Percentiles rank a stretch among this genome's conserved stretches.
phyloP scores from a whole-genome alignment of 768 basidiomycete genomes.

The Guyanaporus albipodus region DNA sequence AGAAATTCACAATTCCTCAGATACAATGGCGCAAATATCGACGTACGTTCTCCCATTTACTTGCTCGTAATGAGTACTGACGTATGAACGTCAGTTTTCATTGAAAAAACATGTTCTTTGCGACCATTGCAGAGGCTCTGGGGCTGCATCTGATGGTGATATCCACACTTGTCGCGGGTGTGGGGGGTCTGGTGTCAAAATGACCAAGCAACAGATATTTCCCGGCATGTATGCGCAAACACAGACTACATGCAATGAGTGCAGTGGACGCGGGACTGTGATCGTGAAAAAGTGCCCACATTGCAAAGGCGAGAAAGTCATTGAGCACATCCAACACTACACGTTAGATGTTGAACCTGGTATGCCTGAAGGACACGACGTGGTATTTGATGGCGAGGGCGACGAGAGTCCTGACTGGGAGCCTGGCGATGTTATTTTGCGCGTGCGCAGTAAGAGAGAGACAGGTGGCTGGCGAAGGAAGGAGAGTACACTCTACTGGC shows the following conservation, averaged over 20 bases:
- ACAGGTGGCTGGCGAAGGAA: conserved; percentile 85
- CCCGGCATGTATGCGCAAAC: conserved; percentile 94
- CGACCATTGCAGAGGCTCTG: conserved; percentile 94
- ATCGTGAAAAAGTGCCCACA: conserved; percentile 78
- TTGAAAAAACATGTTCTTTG: conserved; percentile 90
- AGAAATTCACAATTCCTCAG: conserved; percentile 35
- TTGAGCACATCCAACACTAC: conserved; percentile 76
- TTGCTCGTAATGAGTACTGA: not conserved
- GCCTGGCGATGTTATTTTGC: conserved; percentile 86
- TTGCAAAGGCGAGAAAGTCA: conserved; percentile 76
- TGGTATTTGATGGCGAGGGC: conserved; percentile 93
- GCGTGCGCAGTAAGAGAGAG: conserved; percentile 74
- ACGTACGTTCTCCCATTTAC: conserved; percentile 43
- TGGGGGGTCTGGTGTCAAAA: conserved; percentile 77
- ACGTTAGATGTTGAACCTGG: conserved; percentile 85
- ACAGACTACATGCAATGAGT: conserved; percentile 79
- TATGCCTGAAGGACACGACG: conserved; percentile 90
- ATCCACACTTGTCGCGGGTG: conserved; percentile 86
- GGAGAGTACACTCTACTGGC: conserved; percentile 88
- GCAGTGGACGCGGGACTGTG: conserved; percentile 76
- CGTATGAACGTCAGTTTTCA: conserved; percentile 63
- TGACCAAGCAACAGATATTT: conserved; percentile 89
- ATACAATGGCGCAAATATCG: conserved; percentile 83
- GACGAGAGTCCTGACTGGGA: conserved; percentile 98
- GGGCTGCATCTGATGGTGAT: conserved; percentile 85